Conservation (phyloP, 2,329 filamentous ascomycete species). For the Ilyonectria sp. region DNA sequence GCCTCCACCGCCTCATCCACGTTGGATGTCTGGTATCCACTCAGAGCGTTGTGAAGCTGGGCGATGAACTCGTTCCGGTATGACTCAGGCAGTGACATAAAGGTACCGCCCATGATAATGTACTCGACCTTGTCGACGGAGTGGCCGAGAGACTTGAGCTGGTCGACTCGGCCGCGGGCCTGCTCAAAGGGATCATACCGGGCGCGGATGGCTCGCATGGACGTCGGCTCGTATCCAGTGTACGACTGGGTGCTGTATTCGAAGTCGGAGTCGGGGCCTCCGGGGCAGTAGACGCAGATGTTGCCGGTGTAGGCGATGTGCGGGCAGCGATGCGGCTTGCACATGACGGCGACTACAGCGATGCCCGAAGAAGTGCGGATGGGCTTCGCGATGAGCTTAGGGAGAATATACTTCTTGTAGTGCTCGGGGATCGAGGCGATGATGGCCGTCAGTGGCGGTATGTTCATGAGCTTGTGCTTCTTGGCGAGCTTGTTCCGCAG, state of each 20-base stretch:
- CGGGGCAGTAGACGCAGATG: constrained; percentile 98
- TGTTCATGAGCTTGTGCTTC: constrained; percentile 90
- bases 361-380: constrained; percentile 97
- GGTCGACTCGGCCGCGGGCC: constrained; percentile 93
- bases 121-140: constrained; percentile 99
- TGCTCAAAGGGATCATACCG: constrained; percentile 99
- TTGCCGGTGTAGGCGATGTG: constrained; percentile 99
- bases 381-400: constrained; percentile 96
- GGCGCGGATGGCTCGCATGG: constrained; percentile 97
- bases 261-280: constrained; percentile 97
- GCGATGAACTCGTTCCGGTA: constrained; percentile 96
- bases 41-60: constrained; percentile 96
- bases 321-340: constrained; percentile 97
- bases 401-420: constrained; percentile 99
- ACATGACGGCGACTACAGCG: constrained; percentile 99
- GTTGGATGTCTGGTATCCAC: constrained; percentile 93
- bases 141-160: constrained; percentile 95
- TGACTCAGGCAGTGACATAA: constrained; percentile 93
- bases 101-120: constrained; percentile 99
- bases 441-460: constrained; percentile 94
- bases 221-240: constrained; percentile 97
- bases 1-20: constrained; percentile 96
- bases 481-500: constrained; percentile 90
- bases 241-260: constrained; percentile 99
- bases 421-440: constrained; percentile 99